A percentile compares a stretch with the other conserved stretches of the same genome.
Conservation (phyloP, 805 yeast genomes). For the Teunomyces atbi region DNA sequence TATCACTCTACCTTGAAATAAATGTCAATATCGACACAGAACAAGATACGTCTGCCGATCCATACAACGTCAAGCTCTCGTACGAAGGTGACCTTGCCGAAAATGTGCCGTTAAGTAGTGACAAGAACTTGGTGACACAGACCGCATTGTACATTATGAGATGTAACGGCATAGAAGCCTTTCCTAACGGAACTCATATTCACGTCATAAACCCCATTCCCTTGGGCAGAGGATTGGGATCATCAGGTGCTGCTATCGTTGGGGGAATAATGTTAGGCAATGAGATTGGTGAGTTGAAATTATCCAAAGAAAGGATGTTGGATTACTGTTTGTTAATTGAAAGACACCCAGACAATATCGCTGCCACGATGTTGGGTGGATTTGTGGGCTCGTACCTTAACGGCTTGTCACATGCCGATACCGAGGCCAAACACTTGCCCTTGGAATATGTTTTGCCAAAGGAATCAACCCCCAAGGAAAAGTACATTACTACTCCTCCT, state of each 20-base stretch:
- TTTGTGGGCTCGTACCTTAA: slow-evolving; percentile 94
- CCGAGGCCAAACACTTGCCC: slow-evolving; percentile 77
- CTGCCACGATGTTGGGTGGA: slow-evolving; percentile 99
- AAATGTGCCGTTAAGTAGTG: slow-evolving; percentile 74
- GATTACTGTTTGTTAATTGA: slow-evolving; percentile 97
- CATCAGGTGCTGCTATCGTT: slow-evolving; percentile 97
- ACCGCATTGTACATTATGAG: slow-evolving; percentile 90
- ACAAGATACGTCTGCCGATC: slow-evolving; percentile 49
- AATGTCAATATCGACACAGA: slow-evolving; percentile 62
- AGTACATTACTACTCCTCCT: slow-evolving; percentile 45
- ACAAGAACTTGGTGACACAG: slow-evolving; percentile 82
- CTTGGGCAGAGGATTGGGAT: slow-evolving; percentile 94
- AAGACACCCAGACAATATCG: slow-evolving; percentile 96
- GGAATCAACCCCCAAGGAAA: slow-evolving; percentile 61
- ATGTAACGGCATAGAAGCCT: slow-evolving; percentile 69
- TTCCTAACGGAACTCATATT: slow-evolving; percentile 81
- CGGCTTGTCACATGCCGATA: slow-evolving; percentile 70
- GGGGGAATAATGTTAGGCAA: slow-evolving; percentile 93
- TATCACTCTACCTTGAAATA: slow-evolving; percentile 70
- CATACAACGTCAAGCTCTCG: slow-evolving; percentile 64
- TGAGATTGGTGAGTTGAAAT: slow-evolving; percentile 71
- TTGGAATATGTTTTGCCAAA: slow-evolving; percentile 80
- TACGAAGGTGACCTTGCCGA: slow-evolving; percentile 83
- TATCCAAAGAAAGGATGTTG: slow-evolving; percentile 77
- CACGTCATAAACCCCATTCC: slow-evolving; percentile 91